phyloP scores from a whole-genome alignment of 129 eudicot genomes.

The Flaveria ramosissima region DNA sequence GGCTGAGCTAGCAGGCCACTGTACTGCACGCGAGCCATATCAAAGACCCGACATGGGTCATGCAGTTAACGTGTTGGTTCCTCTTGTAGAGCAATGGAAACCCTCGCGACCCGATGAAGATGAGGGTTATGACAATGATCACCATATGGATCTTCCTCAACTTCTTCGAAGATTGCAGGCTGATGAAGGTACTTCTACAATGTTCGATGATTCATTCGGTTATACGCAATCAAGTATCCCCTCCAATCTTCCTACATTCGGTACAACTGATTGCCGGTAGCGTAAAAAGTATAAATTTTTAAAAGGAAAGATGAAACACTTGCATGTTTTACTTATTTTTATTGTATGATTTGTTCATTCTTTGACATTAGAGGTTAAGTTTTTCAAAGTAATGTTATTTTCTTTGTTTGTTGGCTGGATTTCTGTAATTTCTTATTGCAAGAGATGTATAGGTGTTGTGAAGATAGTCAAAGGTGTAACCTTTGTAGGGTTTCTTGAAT shows the following conservation, averaged over 20 bases:
- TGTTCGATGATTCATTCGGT: neutral
- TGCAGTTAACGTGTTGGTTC: conserved; percentile 13
- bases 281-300: neutral
- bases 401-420: conserved; percentile 20
- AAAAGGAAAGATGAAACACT: conserved; percentile 14
- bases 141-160: conserved; percentile 13
- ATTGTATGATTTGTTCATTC: conserved; percentile 33
- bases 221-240: conserved; percentile 31
- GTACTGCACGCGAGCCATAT: neutral
- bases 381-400: neutral
- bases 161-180: neutral
- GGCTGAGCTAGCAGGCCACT: neutral
- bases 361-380: conserved; percentile 20
- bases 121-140: neutral
- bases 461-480: no score
- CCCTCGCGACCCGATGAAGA: conserved; percentile 12
- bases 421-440: conserved; percentile 1
- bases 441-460: conserved; percentile 12
- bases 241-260: conserved; percentile 13
- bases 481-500: neutral
- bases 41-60: conserved; percentile 24
- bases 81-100: conserved; percentile 26
- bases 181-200: conserved; percentile 14
- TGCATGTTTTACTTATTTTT: neutral
- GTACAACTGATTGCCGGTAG: conserved; percentile 40